phyloP scores from a whole-genome alignment of 1,284 basidiomycete species.

The Malassezia arunalokei region DNA sequence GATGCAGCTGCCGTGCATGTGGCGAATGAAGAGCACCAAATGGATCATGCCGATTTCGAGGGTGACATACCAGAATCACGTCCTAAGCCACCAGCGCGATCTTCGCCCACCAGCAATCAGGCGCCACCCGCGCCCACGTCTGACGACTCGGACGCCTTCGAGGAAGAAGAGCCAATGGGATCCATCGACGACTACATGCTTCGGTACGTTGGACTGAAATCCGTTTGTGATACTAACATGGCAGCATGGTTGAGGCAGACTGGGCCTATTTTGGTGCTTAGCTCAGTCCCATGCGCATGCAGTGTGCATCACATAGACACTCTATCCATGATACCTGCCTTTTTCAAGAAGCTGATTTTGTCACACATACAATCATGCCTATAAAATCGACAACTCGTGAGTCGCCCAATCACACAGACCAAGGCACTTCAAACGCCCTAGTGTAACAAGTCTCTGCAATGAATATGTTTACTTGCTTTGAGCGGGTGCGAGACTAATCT shows the following conservation, averaged over 20 bases:
- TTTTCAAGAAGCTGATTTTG: too few species aligned
- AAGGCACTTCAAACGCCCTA: too few species aligned
- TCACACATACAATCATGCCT: too few species aligned
- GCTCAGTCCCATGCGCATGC: neutral
- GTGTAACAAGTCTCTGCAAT: too few species aligned
- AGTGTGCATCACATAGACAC: too few species aligned
- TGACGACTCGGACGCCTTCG: slow-evolving; percentile 49
- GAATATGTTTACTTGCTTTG: slow-evolving; percentile 6
- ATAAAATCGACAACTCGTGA: too few species aligned
- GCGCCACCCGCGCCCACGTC: neutral
- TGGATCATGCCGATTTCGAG: slow-evolving; percentile 56
- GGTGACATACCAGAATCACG: slow-evolving; percentile 46
- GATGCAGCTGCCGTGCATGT: slow-evolving; percentile 67
- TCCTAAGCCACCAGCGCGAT: neutral
- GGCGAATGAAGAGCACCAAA: slow-evolving; percentile 69
- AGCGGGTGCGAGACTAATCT: slow-evolving; percentile 27
- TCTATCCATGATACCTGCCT: too few species aligned
- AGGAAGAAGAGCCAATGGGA: slow-evolving; percentile 55
- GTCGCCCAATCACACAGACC: too few species aligned
- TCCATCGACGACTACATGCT: slow-evolving; percentile 80
- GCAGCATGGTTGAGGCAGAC: slow-evolving; percentile 58
- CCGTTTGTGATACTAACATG: neutral
- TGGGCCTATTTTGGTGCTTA: slow-evolving; percentile 57
- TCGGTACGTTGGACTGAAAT: slow-evolving; percentile 10
- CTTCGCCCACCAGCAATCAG: neutral